Conservation (phyloP, 2,329 filamentous ascomycete genomes). For the Sporothrix variecibatus region DNA sequence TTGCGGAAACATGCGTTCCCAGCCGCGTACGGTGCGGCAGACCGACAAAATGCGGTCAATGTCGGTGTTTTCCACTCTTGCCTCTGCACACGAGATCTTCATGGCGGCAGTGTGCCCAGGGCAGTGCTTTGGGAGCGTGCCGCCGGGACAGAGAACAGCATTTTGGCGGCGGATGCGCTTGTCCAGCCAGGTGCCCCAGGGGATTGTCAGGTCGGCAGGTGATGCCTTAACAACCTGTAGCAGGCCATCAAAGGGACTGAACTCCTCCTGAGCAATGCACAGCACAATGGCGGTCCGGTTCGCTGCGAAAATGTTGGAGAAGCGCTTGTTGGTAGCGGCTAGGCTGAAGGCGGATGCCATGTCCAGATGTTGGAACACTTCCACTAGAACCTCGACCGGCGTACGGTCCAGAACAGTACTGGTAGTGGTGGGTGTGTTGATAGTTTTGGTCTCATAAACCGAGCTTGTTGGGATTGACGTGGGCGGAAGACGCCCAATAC, state of each 20-base stretch:
- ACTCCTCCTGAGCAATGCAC: slow-evolving; percentile 45
- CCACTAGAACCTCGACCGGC: slow-evolving; percentile 52
- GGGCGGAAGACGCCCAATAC: background rate
- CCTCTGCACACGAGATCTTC: slow-evolving; percentile 23
- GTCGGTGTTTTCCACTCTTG: slow-evolving; percentile 33
- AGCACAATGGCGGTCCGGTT: slow-evolving; percentile 48
- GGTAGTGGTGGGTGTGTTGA: slow-evolving; percentile 27
- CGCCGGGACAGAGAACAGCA: slow-evolving; percentile 30
- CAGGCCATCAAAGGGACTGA: slow-evolving; percentile 49
- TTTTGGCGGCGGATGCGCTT: slow-evolving; percentile 45
- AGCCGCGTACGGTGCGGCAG: slow-evolving; percentile 42
- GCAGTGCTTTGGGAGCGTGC: slow-evolving; percentile 23
- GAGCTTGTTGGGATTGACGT: background rate
- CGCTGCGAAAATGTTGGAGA: slow-evolving; percentile 45
- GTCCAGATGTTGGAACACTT: slow-evolving; percentile 51
- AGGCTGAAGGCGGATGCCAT: slow-evolving; percentile 45
- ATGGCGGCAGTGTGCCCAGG: slow-evolving; percentile 7
- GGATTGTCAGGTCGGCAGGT: slow-evolving; percentile 39
- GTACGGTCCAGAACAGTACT: slow-evolving; percentile 34
- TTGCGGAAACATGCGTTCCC: slow-evolving; percentile 44
- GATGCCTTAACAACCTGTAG: slow-evolving; percentile 51
- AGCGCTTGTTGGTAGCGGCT: slow-evolving; percentile 41
- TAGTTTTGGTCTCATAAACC: background rate
- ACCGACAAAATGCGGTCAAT: slow-evolving; percentile 38
- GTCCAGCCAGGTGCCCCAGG: slow-evolving; percentile 42